phyloP scores from a whole-genome alignment of 371 early-diverging fungal genomes.

The Aphelidium insulamus region DNA sequence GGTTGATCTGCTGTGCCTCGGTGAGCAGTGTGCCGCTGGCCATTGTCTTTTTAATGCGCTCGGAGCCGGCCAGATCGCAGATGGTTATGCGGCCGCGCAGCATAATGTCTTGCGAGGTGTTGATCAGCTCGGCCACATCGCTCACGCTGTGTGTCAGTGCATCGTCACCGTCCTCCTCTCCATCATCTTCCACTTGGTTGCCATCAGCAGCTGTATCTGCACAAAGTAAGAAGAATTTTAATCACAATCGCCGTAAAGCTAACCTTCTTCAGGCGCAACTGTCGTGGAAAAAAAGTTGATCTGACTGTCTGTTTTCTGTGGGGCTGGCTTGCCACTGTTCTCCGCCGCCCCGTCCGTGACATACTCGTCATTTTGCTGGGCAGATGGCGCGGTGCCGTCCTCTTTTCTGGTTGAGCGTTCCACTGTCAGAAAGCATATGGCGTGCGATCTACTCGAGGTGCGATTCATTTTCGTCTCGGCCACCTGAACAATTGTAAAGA shows the following conservation, averaged over 20 bases:
- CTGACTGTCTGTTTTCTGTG: no score
- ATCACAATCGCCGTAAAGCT: neutral
- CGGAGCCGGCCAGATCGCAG: slow-evolving; percentile 1
- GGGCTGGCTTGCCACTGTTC: no score
- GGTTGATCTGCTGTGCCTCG: slow-evolving; percentile 1
- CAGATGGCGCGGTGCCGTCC: no score
- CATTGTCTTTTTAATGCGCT: neutral
- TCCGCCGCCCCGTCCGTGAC: no score
- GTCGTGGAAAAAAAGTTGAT: neutral
- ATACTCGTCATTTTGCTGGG: no score
- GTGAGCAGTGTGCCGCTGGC: neutral
- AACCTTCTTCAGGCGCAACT: neutral
- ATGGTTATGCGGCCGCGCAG: neutral
- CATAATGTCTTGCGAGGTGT: neutral
- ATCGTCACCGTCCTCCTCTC: neutral
- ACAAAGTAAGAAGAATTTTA: neutral
- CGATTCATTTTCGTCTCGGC: slow-evolving; percentile 1
- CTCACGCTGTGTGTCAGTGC: neutral
- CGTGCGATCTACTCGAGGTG: neutral
- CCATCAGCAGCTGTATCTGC: neutral
- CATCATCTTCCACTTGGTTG: neutral
- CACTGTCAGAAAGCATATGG: neutral
- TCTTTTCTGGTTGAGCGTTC: no score
- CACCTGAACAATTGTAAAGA: no score
- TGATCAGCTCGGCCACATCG: neutral